Conservation (phyloP, 345 rosid genomes). For the Erysimum cheiranthoides region DNA sequence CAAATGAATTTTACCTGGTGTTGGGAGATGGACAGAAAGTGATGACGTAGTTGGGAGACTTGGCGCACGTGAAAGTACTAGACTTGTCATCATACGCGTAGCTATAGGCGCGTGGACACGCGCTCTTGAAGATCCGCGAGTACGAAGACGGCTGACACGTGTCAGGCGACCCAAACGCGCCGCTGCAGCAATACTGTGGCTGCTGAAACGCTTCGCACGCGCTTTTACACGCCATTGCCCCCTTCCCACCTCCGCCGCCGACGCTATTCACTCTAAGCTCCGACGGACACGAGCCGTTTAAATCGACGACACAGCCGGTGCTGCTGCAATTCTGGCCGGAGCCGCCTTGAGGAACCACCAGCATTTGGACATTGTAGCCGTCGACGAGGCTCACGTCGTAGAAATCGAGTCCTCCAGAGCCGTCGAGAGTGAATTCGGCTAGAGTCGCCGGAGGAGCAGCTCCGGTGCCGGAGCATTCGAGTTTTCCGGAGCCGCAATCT, state of each 20-base stretch:
- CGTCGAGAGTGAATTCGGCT: constrained; percentile 81
- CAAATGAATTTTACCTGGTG: constrained; percentile 57
- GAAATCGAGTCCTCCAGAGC: constrained; percentile 68
- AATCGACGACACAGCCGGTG: constrained; percentile 74
- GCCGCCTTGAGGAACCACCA: constrained; percentile 80
- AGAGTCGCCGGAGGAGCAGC: constrained; percentile 83
- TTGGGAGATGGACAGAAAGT: constrained; percentile 83
- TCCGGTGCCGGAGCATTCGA: constrained; percentile 75
- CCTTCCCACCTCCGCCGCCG: constrained; percentile 35
- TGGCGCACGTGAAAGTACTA: constrained; percentile 87
- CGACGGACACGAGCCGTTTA: constrained; percentile 74
- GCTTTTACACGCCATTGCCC: constrained; percentile 75
- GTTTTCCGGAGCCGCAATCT: constrained; percentile 81
- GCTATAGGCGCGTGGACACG: constrained; percentile 90
- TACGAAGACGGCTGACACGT: constrained; percentile 75
- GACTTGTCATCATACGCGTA: constrained; percentile 89
- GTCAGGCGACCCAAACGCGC: constrained; percentile 68
- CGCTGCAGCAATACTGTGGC: constrained; percentile 85
- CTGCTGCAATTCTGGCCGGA: constrained; percentile 65
- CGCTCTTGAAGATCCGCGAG: constrained; percentile 68
- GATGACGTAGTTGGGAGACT: constrained; percentile 63
- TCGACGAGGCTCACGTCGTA: constrained; percentile 89
- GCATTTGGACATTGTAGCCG: constrained; percentile 81
- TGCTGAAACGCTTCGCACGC: constrained; percentile 81
- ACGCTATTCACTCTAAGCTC: constrained; percentile 65